Base-by-base conservation (phyloP, 83 land plant genomes). In the Isoetes engelmannii region DNA sequence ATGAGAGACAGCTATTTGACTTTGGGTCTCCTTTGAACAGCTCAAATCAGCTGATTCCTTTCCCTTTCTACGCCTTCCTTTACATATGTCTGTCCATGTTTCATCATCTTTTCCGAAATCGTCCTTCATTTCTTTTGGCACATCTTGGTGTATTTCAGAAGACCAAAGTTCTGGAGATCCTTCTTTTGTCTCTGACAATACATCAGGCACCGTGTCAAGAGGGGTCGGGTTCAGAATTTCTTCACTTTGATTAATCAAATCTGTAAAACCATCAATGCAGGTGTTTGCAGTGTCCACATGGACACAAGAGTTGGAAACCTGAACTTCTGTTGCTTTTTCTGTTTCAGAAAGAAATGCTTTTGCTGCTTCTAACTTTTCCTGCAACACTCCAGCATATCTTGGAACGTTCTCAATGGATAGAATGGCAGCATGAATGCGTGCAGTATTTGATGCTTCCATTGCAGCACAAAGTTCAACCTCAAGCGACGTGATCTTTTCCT, bases 391-490 rank as follows among this genome's bases (percentile, higher is more conserved):
- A 18, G 65, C 74, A 59, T 57, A 74, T 68, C 77, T 74, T 44
- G 77, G 65, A 63, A 68, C 63, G 4, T 72, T 48, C 45, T 74
- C 77, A 48, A 74, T 58, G 10, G 66, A 74, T 12, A 48, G 5
- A 47, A 74, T 47, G 17, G 77, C 77, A 17, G 64, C 76, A 18
- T 46, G 15, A 8, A 74, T 63, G 5, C 43, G 63, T 45, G 21
- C 8, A 5, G 28, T 57, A 7, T 45, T 47, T 4, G 64, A 74
- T 46, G 43, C 65, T 56, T 60, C 63, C 54, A 68, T 54, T 45
- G 77, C 74, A 45, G 77, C 37, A 54, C 43, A 53, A 9, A 74
- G 75, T 18, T 56, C 77, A 5, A 56, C 43, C 10, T 74, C 74
- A 48, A 74, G 47, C 10, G 13, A 37, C 46, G 19, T 44, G 17